These are phyloP conservation scores for Antarctomyces pellizariae DNA, from an alignment of 495 filamentous ascomycete genomes.

Conservation along the genomic window DNA sequence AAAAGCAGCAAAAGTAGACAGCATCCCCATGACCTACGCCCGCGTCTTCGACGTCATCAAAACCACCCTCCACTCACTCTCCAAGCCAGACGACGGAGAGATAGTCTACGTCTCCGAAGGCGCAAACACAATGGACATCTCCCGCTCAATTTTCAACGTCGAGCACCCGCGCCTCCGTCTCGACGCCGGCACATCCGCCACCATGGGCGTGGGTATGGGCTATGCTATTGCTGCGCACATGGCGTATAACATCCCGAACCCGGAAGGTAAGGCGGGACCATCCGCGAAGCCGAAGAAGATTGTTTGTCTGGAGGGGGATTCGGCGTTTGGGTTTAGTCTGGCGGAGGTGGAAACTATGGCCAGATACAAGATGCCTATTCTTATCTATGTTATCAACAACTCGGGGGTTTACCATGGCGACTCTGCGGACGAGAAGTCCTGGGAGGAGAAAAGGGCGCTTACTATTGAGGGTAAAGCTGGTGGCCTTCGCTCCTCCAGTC, in stretches of 20 bases:
- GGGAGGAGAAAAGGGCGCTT: slow-evolving; percentile 14
- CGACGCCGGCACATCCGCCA: slow-evolving; percentile 41
- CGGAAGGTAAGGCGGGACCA: slow-evolving; percentile 10
- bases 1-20: slow-evolving; percentile 16
- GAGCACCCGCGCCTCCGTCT: slow-evolving; percentile 33
- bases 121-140: slow-evolving; percentile 47
- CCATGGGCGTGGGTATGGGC: slow-evolving; percentile 44
- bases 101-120: slow-evolving; percentile 43
- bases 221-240: slow-evolving; percentile 38
- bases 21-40: slow-evolving; percentile 27
- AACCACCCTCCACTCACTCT: slow-evolving; percentile 12
- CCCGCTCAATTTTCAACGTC: slow-evolving; percentile 33
- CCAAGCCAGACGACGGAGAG: slow-evolving; percentile 21
- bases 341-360: slow-evolving; percentile 45
- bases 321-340: slow-evolving; percentile 36
- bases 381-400: slow-evolving; percentile 43
- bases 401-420: slow-evolving; percentile 40
- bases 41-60: slow-evolving; percentile 32
- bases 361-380: slow-evolving; percentile 32
- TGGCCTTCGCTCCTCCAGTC: slow-evolving; percentile 27
- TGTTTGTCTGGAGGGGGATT: slow-evolving; percentile 36
- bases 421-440: slow-evolving; percentile 13
- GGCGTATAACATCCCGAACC: slow-evolving; percentile 27
- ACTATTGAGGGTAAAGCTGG: slow-evolving; percentile 11
- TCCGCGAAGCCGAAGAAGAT: slow-evolving; percentile 29